Conservation (phyloP, 2,329 filamentous ascomycete species). For the Penicillium griseofulvum region DNA sequence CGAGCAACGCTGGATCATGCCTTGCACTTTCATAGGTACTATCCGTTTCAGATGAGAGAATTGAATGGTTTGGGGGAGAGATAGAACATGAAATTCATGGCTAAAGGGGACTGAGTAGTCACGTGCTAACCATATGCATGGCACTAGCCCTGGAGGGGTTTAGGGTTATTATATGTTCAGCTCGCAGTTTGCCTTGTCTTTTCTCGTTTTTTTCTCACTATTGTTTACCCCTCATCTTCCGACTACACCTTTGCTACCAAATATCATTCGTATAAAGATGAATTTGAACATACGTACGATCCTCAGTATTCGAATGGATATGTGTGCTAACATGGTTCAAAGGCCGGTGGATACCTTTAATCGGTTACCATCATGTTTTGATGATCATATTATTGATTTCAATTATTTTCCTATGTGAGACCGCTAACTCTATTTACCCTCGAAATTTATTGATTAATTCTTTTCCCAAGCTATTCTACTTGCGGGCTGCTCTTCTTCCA, state of each 20-base stretch:
- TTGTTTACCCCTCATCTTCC: too few relatives aligned
- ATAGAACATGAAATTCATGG: too few relatives aligned
- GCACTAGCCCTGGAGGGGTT: too few relatives aligned
- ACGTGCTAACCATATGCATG: too few relatives aligned
- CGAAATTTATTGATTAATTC: not conserved
- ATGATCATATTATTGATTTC: constrained; percentile 4
- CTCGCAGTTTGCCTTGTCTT: too few relatives aligned
- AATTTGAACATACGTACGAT: not conserved
- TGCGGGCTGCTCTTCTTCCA: constrained; percentile 11
- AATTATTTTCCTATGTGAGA: constrained; percentile 10
- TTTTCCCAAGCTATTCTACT: constrained; percentile 7
- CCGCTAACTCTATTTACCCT: not conserved
- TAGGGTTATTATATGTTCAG: too few relatives aligned
- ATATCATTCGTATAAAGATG: too few relatives aligned
- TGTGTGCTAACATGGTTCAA: not conserved
- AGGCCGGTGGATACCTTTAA: too few relatives aligned
- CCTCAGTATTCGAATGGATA: not conserved
- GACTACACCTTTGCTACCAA: too few relatives aligned
- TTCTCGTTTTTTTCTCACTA: too few relatives aligned
- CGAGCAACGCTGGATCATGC: too few relatives aligned
- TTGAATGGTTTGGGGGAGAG: not conserved
- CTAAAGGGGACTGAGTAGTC: too few relatives aligned
- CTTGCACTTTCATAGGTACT: not conserved
- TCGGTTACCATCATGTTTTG: constrained; percentile 3
- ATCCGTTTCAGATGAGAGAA: not conserved